These are phyloP conservation scores for Aspergillus affinis DNA, from an alignment of 495 filamentous ascomycete genomes.

Conservation along the genomic window DNA sequence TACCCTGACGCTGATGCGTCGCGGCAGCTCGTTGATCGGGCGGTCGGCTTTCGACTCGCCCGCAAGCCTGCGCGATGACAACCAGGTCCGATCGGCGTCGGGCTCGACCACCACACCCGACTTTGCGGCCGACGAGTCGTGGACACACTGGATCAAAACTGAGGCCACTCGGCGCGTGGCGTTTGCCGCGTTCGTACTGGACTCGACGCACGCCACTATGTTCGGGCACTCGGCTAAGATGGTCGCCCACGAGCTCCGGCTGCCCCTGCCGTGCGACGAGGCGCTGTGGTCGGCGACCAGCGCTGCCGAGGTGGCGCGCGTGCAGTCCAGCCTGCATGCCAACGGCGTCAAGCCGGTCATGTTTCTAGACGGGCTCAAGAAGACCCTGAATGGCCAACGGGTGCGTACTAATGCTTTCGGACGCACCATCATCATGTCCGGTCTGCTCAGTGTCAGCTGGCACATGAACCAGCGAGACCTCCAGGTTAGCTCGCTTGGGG, in stretches of 20 bases:
- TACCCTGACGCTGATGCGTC: conserved; percentile 90
- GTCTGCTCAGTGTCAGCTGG: conserved; percentile 90
- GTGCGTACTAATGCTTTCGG: conserved; percentile 95
- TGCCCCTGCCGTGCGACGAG: conserved; percentile 93
- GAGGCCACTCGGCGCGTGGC: conserved; percentile 88
- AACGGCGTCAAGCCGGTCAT: conserved; percentile 83
- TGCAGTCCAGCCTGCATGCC: conserved; percentile 78
- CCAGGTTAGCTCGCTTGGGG: conserved; percentile 84
- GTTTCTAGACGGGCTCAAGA: conserved; percentile 89
- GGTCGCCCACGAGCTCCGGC: conserved; percentile 93
- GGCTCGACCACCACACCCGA: conserved; percentile 60
- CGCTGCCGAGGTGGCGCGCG: conserved; percentile 80
- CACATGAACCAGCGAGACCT: conserved; percentile 97
- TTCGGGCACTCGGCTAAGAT: conserved; percentile 97
- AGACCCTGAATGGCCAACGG: conserved; percentile 80
- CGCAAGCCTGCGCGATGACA: conserved; percentile 71
- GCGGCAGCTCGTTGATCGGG: conserved; percentile 90
- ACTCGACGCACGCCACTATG: conserved; percentile 96
- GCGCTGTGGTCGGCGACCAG: conserved; percentile 90
- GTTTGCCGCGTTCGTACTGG: conserved; percentile 93
- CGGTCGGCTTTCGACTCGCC: conserved; percentile 84
- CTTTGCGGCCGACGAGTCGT: conserved; percentile 80
- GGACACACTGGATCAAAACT: conserved; percentile 95
- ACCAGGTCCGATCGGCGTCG: conserved; percentile 46
- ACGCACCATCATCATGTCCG: conserved; percentile 93